These are phyloP conservation scores for Cyberlindnera mississippiensis DNA, from an alignment of 805 yeast species.

Conservation along the genomic window DNA sequence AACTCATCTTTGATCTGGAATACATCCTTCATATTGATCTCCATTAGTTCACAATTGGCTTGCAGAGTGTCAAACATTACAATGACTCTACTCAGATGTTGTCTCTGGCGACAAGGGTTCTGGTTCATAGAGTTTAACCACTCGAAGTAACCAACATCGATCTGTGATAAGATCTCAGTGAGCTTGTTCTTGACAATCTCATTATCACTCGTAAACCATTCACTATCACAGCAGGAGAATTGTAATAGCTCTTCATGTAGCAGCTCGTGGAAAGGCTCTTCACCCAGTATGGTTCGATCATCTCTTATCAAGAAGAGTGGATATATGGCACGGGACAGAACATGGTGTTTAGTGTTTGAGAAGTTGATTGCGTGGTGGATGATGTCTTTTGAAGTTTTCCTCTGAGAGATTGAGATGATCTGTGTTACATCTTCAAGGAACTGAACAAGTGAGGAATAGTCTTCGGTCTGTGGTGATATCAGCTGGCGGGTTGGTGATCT, in stretches of 20 bases:
- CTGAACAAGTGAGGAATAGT: slow-evolving; percentile 25
- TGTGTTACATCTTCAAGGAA: slow-evolving; percentile 37
- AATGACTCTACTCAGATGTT: slow-evolving; percentile 54
- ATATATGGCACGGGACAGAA: slow-evolving; percentile 56
- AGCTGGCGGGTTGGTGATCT: slow-evolving; percentile 41
- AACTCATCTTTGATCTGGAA: slow-evolving; percentile 32
- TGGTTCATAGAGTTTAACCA: slow-evolving; percentile 45
- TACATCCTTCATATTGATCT: slow-evolving; percentile 37
- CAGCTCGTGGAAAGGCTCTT: slow-evolving; percentile 35
- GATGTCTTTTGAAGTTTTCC: slow-evolving; percentile 30
- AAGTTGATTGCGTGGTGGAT: slow-evolving; percentile 32
- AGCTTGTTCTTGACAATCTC: slow-evolving; percentile 22
- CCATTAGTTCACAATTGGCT: slow-evolving; percentile 65
- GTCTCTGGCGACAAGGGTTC: slow-evolving; percentile 83
- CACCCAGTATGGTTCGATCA: slow-evolving; percentile 56
- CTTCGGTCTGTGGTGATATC: slow-evolving; percentile 29
- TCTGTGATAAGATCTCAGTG: slow-evolving; percentile 38
- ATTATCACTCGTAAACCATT: slow-evolving; percentile 27
- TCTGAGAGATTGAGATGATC: slow-evolving; percentile 32
- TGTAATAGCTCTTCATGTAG: slow-evolving; percentile 41
- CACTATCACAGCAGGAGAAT: slow-evolving; percentile 37
- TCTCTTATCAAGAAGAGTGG: slow-evolving; percentile 62
- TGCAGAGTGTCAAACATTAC: slow-evolving; percentile 76
- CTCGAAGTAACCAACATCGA: slow-evolving; percentile 43
- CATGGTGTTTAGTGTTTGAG: slow-evolving; percentile 34